phyloP scores from a whole-genome alignment of 371 early-diverging fungal genomes.

The Mortierella sp. region DNA sequence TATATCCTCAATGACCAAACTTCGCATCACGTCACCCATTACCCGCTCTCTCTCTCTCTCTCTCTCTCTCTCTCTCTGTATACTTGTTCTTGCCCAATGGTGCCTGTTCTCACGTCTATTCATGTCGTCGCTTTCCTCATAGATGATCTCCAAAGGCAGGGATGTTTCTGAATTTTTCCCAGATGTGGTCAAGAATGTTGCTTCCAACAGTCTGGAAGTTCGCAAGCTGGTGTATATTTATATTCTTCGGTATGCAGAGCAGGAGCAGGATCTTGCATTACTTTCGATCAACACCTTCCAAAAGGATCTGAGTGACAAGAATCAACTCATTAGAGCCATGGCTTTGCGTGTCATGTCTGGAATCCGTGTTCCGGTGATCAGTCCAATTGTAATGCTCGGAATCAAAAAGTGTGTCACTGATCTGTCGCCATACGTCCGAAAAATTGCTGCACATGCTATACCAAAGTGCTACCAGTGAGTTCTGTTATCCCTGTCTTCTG shows the following conservation, averaged over 20 bases:
- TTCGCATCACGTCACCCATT: too few species aligned
- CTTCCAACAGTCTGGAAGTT: constrained; percentile 89
- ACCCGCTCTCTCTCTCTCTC: too few species aligned
- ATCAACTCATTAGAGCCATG: constrained; percentile 94
- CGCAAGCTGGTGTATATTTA: constrained; percentile 96
- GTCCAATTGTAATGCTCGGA: constrained; percentile 90
- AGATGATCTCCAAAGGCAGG: constrained; percentile 94
- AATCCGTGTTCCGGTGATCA: constrained; percentile 92
- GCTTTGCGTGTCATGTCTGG: constrained; percentile 95
- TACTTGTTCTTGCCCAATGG: too few species aligned
- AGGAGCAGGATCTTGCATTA: constrained; percentile 94
- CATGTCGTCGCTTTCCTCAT: background rate
- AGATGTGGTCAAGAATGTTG: constrained; percentile 97
- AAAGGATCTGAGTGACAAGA: constrained; percentile 93
- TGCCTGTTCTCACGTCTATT: background rate
- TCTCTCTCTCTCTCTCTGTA: too few species aligned
- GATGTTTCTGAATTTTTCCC: constrained; percentile 95
- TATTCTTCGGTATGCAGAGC: constrained; percentile 92
- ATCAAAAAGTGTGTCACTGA: constrained; percentile 90
- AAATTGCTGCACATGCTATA: constrained; percentile 92
- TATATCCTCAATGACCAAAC: background rate
- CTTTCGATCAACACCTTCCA: constrained; percentile 97
- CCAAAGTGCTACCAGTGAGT: constrained; percentile 86
- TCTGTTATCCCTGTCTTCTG: background rate
- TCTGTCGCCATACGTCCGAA: constrained; percentile 92